phyloP scores from a whole-genome alignment of 2,329 filamentous ascomycete genomes.

The Metarhizium robertsii region DNA sequence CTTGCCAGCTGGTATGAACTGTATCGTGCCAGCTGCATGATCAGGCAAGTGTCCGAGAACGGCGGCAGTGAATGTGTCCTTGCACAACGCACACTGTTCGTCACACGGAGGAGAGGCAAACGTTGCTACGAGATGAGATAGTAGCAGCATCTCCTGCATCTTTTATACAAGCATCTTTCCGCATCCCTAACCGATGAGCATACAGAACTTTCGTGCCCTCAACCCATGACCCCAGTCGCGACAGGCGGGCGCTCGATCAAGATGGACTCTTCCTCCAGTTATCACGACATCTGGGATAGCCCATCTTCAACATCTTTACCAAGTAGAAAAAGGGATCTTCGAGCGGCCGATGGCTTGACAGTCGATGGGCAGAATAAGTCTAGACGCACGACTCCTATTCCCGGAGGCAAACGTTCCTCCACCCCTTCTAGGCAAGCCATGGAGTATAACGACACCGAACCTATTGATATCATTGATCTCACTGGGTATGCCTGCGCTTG shows the following conservation, averaged over 20 bases:
- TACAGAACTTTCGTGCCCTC: background rate
- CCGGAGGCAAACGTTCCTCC: background rate
- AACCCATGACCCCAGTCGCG: background rate
- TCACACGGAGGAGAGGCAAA: background rate
- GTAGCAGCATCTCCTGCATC: background rate
- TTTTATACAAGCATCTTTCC: background rate
- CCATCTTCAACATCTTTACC: slow-evolving; percentile 12
- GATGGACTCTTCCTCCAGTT: background rate
- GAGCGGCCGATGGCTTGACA: slow-evolving; percentile 10
- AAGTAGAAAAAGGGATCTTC: slow-evolving; percentile 20
- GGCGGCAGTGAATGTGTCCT: background rate
- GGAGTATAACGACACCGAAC: slow-evolving; percentile 2
- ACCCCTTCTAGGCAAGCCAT: background rate
- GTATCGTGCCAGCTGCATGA: background rate
- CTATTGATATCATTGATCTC: slow-evolving; percentile 29
- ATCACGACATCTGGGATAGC: slow-evolving; percentile 3
- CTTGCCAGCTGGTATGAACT: background rate
- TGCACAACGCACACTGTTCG: background rate
- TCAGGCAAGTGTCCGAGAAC: background rate
- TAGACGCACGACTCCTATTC: slow-evolving; percentile 20
- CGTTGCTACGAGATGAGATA: background rate
- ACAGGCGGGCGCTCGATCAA: background rate
- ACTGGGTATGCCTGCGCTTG: slow-evolving; percentile 24
- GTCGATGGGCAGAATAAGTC: slow-evolving; percentile 19
- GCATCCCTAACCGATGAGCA: background rate